phyloP scores from a whole-genome alignment of 768 basidiomycete species.

The Chalciporus pseudorubinellus region DNA sequence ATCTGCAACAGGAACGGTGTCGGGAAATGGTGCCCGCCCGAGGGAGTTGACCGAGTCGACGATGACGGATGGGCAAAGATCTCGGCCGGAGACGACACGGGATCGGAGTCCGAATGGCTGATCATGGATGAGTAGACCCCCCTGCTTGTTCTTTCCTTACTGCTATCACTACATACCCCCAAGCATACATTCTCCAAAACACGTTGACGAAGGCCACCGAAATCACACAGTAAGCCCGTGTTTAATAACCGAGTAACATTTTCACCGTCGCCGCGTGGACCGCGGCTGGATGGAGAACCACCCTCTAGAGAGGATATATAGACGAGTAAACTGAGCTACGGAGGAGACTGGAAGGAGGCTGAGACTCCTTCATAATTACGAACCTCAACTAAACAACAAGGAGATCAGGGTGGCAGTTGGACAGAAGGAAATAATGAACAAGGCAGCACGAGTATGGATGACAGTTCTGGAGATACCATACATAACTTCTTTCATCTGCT shows the following conservation, averaged over 20 bases:
- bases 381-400: constrained; percentile 26
- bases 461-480: constrained; percentile 33
- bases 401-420: constrained; percentile 13
- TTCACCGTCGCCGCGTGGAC: constrained; percentile 3
- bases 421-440: constrained; percentile 22
- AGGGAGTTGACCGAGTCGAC: constrained; percentile 36
- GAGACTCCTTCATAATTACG: constrained; percentile 20
- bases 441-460: constrained; percentile 29
- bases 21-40: constrained; percentile 44
- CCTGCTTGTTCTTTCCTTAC: constrained; percentile 1
- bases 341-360: constrained; percentile 10
- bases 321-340: constrained; percentile 18
- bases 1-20: constrained; percentile 37
- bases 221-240: constrained; percentile 1
- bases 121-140: constrained; percentile 52
- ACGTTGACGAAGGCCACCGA: not conserved
- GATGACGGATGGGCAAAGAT: constrained; percentile 70
- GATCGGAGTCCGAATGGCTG: constrained; percentile 92
- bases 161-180: constrained; percentile 24
- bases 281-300: constrained; percentile 25
- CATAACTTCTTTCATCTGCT: constrained; percentile 33
- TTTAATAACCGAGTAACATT: constrained; percentile 22
- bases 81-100: constrained; percentile 65
- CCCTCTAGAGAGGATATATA: constrained; percentile 33
- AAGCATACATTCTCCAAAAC: no score